Evolutionary conservation across 768 basidiomycete species (phyloP).

Genomic region (Dentipellis sp.): DNA sequence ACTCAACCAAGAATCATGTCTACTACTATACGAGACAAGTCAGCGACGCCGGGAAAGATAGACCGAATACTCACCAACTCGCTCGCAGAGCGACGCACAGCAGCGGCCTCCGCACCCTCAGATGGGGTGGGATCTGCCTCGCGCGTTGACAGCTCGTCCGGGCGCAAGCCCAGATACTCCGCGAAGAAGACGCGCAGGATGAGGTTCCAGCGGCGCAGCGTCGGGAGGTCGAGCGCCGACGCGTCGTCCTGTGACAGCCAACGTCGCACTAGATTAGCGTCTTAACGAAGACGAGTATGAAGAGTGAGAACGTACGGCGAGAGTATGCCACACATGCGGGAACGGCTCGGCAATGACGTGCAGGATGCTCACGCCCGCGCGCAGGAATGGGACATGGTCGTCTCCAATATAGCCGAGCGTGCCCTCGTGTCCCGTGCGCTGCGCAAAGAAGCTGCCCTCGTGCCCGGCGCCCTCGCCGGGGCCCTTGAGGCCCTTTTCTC

Average conservation of each 20-base stretch:
- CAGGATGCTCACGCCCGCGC: constrained; percentile 74
- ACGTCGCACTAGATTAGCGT: background rate
- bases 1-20: too few relatives aligned
- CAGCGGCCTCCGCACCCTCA: background rate
- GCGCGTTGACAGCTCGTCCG: constrained; percentile 22
- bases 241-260: constrained; percentile 67
- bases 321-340: constrained; percentile 82
- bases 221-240: constrained; percentile 72
- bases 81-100: background rate
- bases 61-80: background rate
- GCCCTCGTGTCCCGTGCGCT: constrained; percentile 30
- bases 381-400: constrained; percentile 89
- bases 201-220: constrained; percentile 85
- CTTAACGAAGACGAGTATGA: background rate
- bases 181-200: constrained; percentile 80
- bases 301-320: constrained; percentile 39
- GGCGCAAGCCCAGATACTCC: constrained; percentile 75
- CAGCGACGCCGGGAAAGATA: too few relatives aligned
- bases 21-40: too few relatives aligned
- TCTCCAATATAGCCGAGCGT: constrained; percentile 68
- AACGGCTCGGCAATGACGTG: constrained; percentile 90
- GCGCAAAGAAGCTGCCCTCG: constrained; percentile 58
- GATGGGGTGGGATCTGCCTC: background rate
- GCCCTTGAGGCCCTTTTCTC: background rate
- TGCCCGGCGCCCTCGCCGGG: constrained; percentile 25